A percentile compares a stretch with the other conserved stretches of the same genome.
Evolutionary conservation across 2,329 filamentous ascomycete genomes (phyloP).

Genomic region (Ascochyta rabiei): DNA sequence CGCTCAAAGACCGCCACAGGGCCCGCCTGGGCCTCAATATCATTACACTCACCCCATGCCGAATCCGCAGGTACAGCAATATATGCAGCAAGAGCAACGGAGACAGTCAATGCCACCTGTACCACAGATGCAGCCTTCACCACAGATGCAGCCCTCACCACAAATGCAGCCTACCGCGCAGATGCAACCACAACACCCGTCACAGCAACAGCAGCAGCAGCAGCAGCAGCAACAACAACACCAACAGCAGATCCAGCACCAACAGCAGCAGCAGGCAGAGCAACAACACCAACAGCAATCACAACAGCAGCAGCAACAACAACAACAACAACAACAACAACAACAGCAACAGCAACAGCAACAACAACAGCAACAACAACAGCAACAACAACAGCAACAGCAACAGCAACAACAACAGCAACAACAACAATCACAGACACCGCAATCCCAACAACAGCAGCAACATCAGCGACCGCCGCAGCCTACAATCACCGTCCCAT

Average conservation of each 20-base stretch:
- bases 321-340: conserved; percentile 67
- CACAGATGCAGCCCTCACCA: conserved; percentile 32
- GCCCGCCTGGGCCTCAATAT: conserved; percentile 52
- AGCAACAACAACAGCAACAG: conserved; percentile 64
- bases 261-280: conserved; percentile 69
- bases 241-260: conserved; percentile 72
- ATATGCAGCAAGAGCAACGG: conserved; percentile 77
- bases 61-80: conserved; percentile 64
- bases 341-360: conserved; percentile 76
- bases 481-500: conserved; percentile 48
- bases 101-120: conserved; percentile 75
- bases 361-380: conserved; percentile 61
- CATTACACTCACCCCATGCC: conserved; percentile 53
- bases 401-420: conserved; percentile 72
- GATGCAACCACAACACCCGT: conserved; percentile 40
- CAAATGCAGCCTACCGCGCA: conserved; percentile 46
- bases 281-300: conserved; percentile 64
- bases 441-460: conserved; percentile 75
- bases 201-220: conserved; percentile 57
- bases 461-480: conserved; percentile 63
- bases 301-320: conserved; percentile 74
- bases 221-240: conserved; percentile 40
- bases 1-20: conserved; percentile 46
- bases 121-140: conserved; percentile 67
- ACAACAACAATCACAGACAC: conserved; percentile 72